Percentiles rank a stretch among this genome's conserved stretches.
Conservation (phyloP, 1,139 yeast species). For the Geotrichum australiense region DNA sequence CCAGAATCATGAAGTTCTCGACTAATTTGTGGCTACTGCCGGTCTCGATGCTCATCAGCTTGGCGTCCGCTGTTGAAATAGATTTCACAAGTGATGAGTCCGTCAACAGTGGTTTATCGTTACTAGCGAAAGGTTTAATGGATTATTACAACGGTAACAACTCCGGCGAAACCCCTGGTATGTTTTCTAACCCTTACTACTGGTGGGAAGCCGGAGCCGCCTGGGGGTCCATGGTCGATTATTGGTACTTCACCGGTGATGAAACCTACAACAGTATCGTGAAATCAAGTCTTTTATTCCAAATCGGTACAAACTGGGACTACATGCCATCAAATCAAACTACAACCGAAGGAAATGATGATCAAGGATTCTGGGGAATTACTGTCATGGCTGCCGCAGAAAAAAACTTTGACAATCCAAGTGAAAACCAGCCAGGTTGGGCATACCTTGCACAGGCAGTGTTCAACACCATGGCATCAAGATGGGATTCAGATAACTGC, state of each 20-base stretch:
- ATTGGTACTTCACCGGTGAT: conserved; percentile 55
- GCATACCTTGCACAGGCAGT: conserved; percentile 67
- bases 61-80: conserved; percentile 15
- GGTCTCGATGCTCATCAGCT: background rate
- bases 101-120: conserved; percentile 44
- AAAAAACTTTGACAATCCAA: conserved; percentile 63
- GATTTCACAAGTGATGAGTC: conserved; percentile 23
- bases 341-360: conserved; percentile 83
- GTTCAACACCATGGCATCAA: conserved; percentile 78
- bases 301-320: conserved; percentile 58
- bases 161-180: conserved; percentile 54
- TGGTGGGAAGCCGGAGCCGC: conserved; percentile 97
- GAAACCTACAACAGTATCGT: conserved; percentile 50
- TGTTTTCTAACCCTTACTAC: conserved; percentile 70
- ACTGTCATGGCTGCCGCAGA: conserved; percentile 82
- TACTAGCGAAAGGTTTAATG: conserved; percentile 58
- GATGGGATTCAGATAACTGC: conserved; percentile 77
- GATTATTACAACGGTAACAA: conserved; percentile 62
- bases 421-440: conserved; percentile 53
- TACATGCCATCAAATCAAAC: conserved; percentile 73
- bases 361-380: conserved; percentile 87
- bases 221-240: conserved; percentile 70
- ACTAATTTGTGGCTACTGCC: background rate
- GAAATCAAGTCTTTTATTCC: conserved; percentile 54
- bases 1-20: too few relatives aligned